Evolutionary conservation across 2,329 filamentous ascomycete genomes (phyloP), one percentile per base, ranked within the genome.

Genomic region (Epichloe gansuensis): DNA sequence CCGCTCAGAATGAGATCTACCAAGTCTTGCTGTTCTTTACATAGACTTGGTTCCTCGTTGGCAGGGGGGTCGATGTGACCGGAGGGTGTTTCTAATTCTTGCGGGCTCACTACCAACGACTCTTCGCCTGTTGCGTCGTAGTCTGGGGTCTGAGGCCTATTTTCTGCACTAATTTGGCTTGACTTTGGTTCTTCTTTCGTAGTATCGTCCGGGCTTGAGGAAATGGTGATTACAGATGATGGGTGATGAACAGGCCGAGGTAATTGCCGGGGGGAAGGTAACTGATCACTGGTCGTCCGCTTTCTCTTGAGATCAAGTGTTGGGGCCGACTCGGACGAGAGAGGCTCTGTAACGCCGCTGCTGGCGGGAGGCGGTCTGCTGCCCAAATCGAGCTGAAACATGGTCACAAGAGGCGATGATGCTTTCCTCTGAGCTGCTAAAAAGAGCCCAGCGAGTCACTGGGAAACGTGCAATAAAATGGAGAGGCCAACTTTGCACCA

Each of bases 1-100:
- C 78, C 76, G 3, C 64, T 65, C 3, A 71, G 53, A 27, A 82
- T 78, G 0, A 77, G 63, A 1, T 78, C 64, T 15, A 64, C 31
- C 1, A 64, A 39, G 1, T 47, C 27, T 34, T 59, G 53, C n/a
- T 64, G 61, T 48, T 64, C 63, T 34, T 47, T 27, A 31, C 44
- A 47, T 34, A 47, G 44, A 9, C 9, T 21, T 15, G 44, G 44
- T 6, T 47, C 44, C 6, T 27, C 25, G 44, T 47, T n/a, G 27
- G 36, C 36, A n/a, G 36, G 36, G 36, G 36, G 13, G 1, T 39
- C 3, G 15, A 39, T 12, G 36, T 39, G 36, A n/a, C 13, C 13
- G 36, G 36, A 39, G 36, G 36, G 13, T 39, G 12, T 3, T 5
- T n/a, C 13, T 15, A 5, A 13, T 39, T 39, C 36, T 39, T 39